These are phyloP conservation scores for Penicillium taxi DNA, from an alignment of 495 filamentous ascomycete species.

Conservation along the genomic window DNA sequence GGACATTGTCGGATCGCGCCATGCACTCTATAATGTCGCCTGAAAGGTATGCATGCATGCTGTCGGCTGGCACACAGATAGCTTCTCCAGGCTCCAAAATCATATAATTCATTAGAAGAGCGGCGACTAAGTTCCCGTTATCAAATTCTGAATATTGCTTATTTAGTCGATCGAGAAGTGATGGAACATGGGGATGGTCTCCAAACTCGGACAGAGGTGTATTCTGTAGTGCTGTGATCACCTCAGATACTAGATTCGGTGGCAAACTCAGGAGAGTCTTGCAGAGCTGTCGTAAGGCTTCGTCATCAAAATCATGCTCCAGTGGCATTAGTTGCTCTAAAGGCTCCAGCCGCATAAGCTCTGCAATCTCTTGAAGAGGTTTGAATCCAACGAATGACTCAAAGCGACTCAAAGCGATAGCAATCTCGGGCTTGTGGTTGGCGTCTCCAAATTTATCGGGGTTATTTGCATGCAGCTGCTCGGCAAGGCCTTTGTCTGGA, in stretches of 20 bases:
- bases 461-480: conserved; percentile 53
- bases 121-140: conserved; percentile 53
- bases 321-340: conserved; percentile 44
- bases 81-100: conserved; percentile 53
- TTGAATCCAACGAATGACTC: conserved; percentile 71
- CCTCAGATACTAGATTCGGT: conserved; percentile 39
- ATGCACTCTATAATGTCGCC: conserved; percentile 80
- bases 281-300: conserved; percentile 48
- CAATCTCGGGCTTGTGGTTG: conserved; percentile 81
- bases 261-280: conserved; percentile 45
- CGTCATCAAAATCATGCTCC: conserved; percentile 44
- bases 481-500: conserved; percentile 56
- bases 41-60: conserved; percentile 67
- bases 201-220: conserved; percentile 40
- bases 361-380: conserved; percentile 47
- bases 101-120: conserved; percentile 63
- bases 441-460: conserved; percentile 57
- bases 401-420: conserved; percentile 59
- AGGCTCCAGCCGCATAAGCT: conserved; percentile 46
- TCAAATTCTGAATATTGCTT: conserved; percentile 49
- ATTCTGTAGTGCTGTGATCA: conserved; percentile 39
- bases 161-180: conserved; percentile 51
- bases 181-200: conserved; percentile 44
- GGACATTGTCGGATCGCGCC: conserved; percentile 69
- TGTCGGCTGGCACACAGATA: conserved; percentile 66